These are phyloP conservation scores for Phytophthora brassicae DNA, from an alignment of 352 stramenopile species.

Conservation along the genomic window DNA sequence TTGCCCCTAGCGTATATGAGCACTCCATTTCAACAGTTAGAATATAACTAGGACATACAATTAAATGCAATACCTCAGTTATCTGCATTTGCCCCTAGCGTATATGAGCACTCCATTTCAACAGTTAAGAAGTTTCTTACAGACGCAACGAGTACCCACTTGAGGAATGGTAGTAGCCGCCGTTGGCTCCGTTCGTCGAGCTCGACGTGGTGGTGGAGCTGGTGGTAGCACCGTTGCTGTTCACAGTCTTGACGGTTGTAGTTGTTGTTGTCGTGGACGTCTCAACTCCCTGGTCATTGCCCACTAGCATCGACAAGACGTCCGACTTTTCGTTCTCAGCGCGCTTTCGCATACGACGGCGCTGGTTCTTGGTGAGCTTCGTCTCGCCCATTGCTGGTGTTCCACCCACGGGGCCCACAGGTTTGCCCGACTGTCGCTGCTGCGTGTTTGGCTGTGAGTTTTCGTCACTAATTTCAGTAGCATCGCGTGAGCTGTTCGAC, in stretches of 20 bases:
- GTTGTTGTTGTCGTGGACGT: slow-evolving; percentile 27
- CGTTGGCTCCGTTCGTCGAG: slow-evolving; percentile 26
- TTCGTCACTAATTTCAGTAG: slow-evolving; percentile 32
- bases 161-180: slow-evolving; percentile 68
- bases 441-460: slow-evolving; percentile 32
- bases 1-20: slow-evolving; percentile 7
- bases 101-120: slow-evolving; percentile 9
- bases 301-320: slow-evolving; percentile 65
- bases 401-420: slow-evolving; percentile 37
- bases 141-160: slow-evolving; percentile 68
- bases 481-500: slow-evolving; percentile 10
- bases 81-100: slow-evolving; percentile 12
- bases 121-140: slow-evolving; percentile 40
- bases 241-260: slow-evolving; percentile 26
- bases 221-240: slow-evolving; percentile 9
- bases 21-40: slow-evolving; percentile 11
- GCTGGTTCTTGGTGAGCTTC: slow-evolving; percentile 83
- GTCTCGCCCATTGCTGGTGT: slow-evolving; percentile 32
- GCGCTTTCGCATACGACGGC: slow-evolving; percentile 75
- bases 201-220: slow-evolving; percentile 28
- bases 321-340: slow-evolving; percentile 76
- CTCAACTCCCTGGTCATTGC: slow-evolving; percentile 11
- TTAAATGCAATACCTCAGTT: no score
- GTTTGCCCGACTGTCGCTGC: slow-evolving; percentile 14
- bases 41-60: no score